phyloP scores from a whole-genome alignment of 2,329 filamentous ascomycete genomes.

The Paecilomyces formosus region DNA sequence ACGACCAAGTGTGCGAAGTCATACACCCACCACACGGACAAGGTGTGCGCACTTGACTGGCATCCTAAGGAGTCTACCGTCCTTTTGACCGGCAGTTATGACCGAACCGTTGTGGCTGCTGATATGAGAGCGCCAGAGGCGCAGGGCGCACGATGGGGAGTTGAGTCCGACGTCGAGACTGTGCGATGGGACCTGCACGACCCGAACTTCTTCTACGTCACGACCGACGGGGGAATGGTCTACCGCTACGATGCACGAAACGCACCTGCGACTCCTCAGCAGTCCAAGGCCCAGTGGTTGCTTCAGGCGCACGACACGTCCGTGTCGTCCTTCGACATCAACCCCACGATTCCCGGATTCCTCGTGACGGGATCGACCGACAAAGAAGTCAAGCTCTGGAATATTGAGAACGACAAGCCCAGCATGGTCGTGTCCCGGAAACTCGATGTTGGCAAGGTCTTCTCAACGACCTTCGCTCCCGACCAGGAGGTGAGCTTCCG shows the following conservation, averaged over 20 bases:
- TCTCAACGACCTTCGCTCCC: constrained; percentile 82
- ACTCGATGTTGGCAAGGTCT: constrained; percentile 89
- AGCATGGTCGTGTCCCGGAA: constrained; percentile 88
- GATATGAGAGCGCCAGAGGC: constrained; percentile 92
- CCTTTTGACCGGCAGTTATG: constrained; percentile 87
- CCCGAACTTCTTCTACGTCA: constrained; percentile 87
- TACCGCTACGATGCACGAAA: constrained; percentile 86
- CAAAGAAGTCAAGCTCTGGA: constrained; percentile 96
- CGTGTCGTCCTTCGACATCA: constrained; percentile 87
- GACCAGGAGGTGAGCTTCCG: constrained; percentile 88
- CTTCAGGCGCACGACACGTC: constrained; percentile 92
- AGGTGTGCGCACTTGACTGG: constrained; percentile 95
- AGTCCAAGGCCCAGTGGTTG: constrained; percentile 84
- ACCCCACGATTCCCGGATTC: constrained; percentile 81
- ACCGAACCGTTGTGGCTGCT: constrained; percentile 85
- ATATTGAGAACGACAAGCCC: constrained; percentile 71
- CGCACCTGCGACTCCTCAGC: constrained; percentile 62
- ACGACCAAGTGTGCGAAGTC: constrained; percentile 91
- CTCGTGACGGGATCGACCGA: constrained; percentile 90
- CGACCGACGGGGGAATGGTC: constrained; percentile 83
- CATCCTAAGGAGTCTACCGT: constrained; percentile 80
- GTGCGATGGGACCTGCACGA: constrained; percentile 92
- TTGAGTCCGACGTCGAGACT: constrained; percentile 91
- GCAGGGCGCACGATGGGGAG: constrained; percentile 76
- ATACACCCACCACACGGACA: constrained; percentile 92